Base-by-base conservation (phyloP, 352 stramenopile genomes). In the Globisporangium cystogenes region DNA sequence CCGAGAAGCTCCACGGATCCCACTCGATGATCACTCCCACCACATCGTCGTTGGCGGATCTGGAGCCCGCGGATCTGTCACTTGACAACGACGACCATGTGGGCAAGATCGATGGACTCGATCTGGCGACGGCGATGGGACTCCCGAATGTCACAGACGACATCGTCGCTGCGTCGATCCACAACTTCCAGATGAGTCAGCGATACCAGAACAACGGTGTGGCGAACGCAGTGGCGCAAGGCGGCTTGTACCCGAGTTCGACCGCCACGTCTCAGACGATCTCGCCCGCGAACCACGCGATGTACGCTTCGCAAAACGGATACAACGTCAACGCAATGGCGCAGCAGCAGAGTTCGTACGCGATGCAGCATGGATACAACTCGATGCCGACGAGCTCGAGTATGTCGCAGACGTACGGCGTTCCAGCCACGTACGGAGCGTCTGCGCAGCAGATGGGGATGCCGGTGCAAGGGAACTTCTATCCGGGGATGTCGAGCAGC, bases 101-200 rank as follows among this genome's bases (percentile, higher is more conserved):
- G 1, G 57, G 48, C 7, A 53, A 60, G 14, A 42, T 70, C 20
- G 57, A 73, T 21, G 57, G 64, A 10, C 60, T 56, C 20, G 60
- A 75, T n/a, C 52, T 70, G 10, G 57, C 67, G 1, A 47, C 62
- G 23, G 62, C 62, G 23, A 73, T 76, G 41, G 70, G 67, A 33
- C 61, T 80, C 40, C 68, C 82, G 46, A 79, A 77, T 51, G 67
- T 87, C 33, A 86, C 82, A 27, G 75, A 84, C 40, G 76, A 90
- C 24, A 49, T 90, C 18, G 76, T 88, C 36, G 76, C 76, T 4
- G 70, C 72, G 5, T 88, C 76, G 6, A 88, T 90, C 53, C 77
- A 88, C 54, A 87, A 82, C 31, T 90, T 87, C 49, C 72, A 72
- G 21, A 80, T 90, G 62, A 87, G 65, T 29, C 79, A 87, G 50